Conservation (phyloP, 2,329 filamentous ascomycete genomes). For the Alternaria triticimaculans region DNA sequence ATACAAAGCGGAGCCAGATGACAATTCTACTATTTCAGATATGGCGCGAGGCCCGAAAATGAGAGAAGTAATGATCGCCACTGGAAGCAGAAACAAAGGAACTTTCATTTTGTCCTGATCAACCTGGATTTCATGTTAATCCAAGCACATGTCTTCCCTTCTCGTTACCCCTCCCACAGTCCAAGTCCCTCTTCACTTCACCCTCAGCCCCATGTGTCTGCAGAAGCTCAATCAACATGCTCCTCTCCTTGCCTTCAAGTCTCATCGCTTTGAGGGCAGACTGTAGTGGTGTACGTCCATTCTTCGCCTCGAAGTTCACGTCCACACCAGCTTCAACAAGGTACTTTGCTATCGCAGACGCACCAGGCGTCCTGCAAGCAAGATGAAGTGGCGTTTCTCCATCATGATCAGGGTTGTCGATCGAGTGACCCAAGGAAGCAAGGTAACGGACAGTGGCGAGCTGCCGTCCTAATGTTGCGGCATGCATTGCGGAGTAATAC, state of each 20-base stretch:
- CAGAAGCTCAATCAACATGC: conserved; percentile 38
- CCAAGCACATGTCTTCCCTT: conserved; percentile 32
- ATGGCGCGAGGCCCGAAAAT: neutral
- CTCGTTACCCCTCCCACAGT: conserved; percentile 24
- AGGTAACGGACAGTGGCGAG: conserved; percentile 38
- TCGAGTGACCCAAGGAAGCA: conserved; percentile 31
- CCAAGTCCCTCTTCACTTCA: conserved; percentile 20
- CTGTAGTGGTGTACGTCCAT: conserved; percentile 33
- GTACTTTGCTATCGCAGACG: conserved; percentile 34
- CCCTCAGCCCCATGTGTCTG: conserved; percentile 38
- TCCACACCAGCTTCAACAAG: conserved; percentile 41
- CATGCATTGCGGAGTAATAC: conserved; percentile 39
- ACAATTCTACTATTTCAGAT: neutral
- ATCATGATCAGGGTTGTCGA: conserved; percentile 32
- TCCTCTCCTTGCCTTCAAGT: conserved; percentile 36
- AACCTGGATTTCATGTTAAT: conserved; percentile 9
- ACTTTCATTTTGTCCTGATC: neutral
- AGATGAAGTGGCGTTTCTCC: conserved; percentile 43
- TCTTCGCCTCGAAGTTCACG: conserved; percentile 33
- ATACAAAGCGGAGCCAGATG: neutral
- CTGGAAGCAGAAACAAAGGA: neutral
- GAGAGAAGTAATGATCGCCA: neutral
- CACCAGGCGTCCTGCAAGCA: conserved; percentile 37
- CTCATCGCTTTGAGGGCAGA: conserved; percentile 24
- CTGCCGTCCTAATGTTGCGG: conserved; percentile 34